phyloP scores from a whole-genome alignment of 257 asterid species.

The Solanum chmielewskii region DNA sequence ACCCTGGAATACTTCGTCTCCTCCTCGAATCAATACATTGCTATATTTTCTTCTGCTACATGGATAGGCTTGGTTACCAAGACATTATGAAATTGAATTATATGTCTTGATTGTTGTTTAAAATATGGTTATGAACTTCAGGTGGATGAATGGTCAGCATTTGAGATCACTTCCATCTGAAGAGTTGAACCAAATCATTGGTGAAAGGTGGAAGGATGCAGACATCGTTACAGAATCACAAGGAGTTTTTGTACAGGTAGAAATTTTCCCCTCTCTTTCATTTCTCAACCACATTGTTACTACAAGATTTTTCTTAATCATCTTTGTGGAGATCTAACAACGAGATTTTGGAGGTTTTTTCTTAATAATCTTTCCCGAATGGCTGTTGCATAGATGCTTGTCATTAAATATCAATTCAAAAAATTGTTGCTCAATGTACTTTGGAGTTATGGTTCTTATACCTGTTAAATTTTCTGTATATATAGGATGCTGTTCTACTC shows the following conservation, averaged over 20 bases:
- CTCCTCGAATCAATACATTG: neutral
- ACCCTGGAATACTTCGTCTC: neutral
- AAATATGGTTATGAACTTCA: conserved; percentile 19
- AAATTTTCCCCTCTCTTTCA: neutral
- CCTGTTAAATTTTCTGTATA: conserved; percentile 3
- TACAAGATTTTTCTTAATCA: neutral
- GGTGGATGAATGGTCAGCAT: conserved; percentile 99
- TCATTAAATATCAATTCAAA: neutral
- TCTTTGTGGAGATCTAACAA: neutral
- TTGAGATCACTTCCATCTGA: conserved; percentile 68
- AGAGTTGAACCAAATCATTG: conserved; percentile 46
- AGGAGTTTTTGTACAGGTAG: conserved; percentile 72
- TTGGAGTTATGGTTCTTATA: neutral
- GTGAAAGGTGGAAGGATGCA: conserved; percentile 64
- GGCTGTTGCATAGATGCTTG: neutral
- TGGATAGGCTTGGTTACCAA: conserved; percentile 1
- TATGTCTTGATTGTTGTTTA: conserved; percentile 2
- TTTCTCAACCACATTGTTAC: neutral
- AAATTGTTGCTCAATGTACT: neutral
- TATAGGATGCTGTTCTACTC: conserved; percentile 74
- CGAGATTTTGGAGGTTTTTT: neutral
- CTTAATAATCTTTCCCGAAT: neutral
- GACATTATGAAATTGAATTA: neutral
- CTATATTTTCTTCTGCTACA: neutral
- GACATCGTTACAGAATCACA: conserved; percentile 48